A percentile compares a stretch with the other conserved stretches of the same genome.
phyloP scores from a whole-genome alignment of 352 stramenopile genomes.

The Stramenopiles sp. region DNA sequence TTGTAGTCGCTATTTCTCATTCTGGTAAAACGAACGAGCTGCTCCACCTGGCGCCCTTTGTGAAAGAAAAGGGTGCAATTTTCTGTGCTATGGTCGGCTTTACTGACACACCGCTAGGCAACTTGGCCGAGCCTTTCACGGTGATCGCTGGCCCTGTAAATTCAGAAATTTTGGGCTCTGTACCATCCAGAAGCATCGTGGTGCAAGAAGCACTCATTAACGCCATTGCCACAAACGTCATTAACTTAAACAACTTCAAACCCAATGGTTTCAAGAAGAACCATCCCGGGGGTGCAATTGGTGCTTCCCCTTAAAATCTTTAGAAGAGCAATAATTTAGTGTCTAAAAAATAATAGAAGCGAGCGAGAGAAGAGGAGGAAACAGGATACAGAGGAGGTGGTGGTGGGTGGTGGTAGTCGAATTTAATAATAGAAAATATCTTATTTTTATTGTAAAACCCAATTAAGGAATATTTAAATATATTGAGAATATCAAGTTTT shows the following conservation, averaged over 20 bases:
- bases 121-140: not conserved
- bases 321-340: too few relatives aligned
- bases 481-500: too few relatives aligned
- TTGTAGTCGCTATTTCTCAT: slow-evolving; percentile 17
- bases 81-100: not conserved
- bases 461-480: too few relatives aligned
- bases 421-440: too few relatives aligned
- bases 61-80: not conserved
- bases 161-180: slow-evolving; percentile 7
- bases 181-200: slow-evolving; percentile 12
- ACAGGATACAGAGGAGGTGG: too few relatives aligned
- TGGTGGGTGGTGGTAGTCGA: too few relatives aligned
- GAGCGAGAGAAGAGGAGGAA: too few relatives aligned
- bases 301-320: too few relatives aligned
- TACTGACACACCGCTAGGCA: not conserved
- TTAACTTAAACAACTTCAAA: not conserved
- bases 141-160: not conserved
- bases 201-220: slow-evolving; percentile 14
- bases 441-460: too few relatives aligned
- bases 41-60: not conserved
- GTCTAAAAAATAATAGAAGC: too few relatives aligned
- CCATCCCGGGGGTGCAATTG: slow-evolving; percentile 13
- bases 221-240: not conserved
- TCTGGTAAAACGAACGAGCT: slow-evolving; percentile 21
- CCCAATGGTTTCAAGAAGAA: not conserved